Conservation (phyloP, 371 early-diverging fungal species). For the Enterocytospora artemiae region DNA sequence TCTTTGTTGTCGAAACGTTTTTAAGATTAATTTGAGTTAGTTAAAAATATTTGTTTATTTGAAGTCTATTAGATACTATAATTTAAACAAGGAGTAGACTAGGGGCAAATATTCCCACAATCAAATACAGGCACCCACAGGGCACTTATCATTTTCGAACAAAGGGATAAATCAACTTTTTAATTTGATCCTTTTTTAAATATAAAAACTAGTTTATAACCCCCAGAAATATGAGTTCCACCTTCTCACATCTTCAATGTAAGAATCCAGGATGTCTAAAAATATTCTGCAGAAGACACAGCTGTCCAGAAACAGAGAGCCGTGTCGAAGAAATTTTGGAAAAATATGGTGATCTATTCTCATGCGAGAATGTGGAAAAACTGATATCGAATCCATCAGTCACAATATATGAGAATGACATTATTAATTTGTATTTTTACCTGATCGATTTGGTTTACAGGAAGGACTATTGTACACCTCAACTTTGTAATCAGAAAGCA, state of each 20-base stretch:
- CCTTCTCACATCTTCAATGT: conserved; percentile 6
- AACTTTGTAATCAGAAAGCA: neutral
- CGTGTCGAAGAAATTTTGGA: conserved; percentile 10
- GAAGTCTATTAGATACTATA: too few species aligned
- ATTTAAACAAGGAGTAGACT: too few species aligned
- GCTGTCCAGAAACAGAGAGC: neutral
- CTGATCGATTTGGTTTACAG: neutral
- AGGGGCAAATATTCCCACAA: too few species aligned
- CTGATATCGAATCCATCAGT: neutral
- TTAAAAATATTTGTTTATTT: too few species aligned
- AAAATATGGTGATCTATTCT: conserved; percentile 23
- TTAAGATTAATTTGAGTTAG: too few species aligned
- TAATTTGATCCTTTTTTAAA: too few species aligned
- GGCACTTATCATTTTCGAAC: too few species aligned
- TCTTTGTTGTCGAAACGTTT: too few species aligned
- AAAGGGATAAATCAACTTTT: too few species aligned
- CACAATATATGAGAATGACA: conserved; percentile 1
- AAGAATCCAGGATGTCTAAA: conserved; percentile 16
- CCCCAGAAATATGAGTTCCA: too few species aligned
- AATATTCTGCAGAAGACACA: conserved; percentile 18
- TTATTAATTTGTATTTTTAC: conserved; percentile 33
- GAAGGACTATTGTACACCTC: neutral
- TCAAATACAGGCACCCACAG: too few species aligned
- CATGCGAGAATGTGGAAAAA: conserved; percentile 25
- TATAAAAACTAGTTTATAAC: too few species aligned